phyloP scores from a whole-genome alignment of 1,139 yeast species.

The Zygoascus meyerae region DNA sequence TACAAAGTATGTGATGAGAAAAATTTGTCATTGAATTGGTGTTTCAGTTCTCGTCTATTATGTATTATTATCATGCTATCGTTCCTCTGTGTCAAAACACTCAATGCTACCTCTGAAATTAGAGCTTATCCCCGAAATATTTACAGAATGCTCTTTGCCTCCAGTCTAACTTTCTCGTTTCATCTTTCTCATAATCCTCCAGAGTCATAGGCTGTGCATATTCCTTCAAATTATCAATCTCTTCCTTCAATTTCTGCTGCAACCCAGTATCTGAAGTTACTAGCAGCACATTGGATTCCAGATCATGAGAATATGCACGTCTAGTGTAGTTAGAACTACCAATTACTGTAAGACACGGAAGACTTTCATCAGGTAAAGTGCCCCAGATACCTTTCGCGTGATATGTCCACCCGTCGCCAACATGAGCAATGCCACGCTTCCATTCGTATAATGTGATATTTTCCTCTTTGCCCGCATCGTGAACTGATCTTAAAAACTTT shows the following conservation, averaged over 20 bases:
- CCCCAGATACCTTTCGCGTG: slow-evolving; percentile 99
- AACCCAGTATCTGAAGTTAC: slow-evolving; percentile 63
- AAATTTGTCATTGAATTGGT: neutral
- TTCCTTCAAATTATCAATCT: slow-evolving; percentile 54
- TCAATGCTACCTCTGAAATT: too few relatives aligned
- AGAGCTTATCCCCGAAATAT: slow-evolving; percentile 53
- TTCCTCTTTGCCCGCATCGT: slow-evolving; percentile 36
- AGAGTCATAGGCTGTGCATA: slow-evolving; percentile 49
- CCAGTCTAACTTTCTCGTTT: slow-evolving; percentile 56
- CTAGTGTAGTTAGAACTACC: slow-evolving; percentile 94
- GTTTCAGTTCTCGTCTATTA: neutral
- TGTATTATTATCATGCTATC: neutral
- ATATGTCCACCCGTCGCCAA: slow-evolving; percentile 88
- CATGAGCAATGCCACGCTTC: slow-evolving; percentile 74
- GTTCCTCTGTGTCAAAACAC: neutral
- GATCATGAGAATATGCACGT: slow-evolving; percentile 79
- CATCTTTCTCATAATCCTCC: slow-evolving; percentile 52
- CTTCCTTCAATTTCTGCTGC: slow-evolving; percentile 52
- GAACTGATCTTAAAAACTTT: slow-evolving; percentile 55
- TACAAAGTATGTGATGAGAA: too few relatives aligned
- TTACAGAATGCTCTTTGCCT: slow-evolving; percentile 47
- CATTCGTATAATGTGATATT: slow-evolving; percentile 62
- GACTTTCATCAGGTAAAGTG: slow-evolving; percentile 43
- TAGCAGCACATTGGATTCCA: slow-evolving; percentile 80
- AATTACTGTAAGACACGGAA: slow-evolving; percentile 70